Base-by-base conservation (phyloP, 2,329 filamentous ascomycete species). In the Talaromyces verruculosus region DNA sequence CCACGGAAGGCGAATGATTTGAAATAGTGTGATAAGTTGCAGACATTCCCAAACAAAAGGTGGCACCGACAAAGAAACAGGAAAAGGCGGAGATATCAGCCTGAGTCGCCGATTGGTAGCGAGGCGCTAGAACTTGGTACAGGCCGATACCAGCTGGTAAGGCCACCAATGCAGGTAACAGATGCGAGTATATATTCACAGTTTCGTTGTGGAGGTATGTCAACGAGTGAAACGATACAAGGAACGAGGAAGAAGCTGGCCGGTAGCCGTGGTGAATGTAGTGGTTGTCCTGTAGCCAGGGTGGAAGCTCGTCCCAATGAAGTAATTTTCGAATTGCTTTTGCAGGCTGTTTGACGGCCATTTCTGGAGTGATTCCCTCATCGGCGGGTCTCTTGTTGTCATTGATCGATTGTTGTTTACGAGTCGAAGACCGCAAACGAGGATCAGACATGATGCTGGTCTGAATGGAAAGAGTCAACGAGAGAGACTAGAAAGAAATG, bases 11-110 rank as follows among this genome's bases (percentile, higher is more conserved):
- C 19, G 91, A 95, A 77, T 99, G 95, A 70, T 97, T 97, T 25
- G 85, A 88, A 58, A 97, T 85, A 1, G 91, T 86, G 76, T 99
- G 95, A 75, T 89, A 99, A 2, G 89, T 91, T 5, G 92, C 90
- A 71, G 90, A 93, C 88, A 93, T 91, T 25, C 90, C 89, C 62
- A 95, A 81, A 72, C 91, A 94, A 39, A 87, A 73, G 33, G 88
- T 84, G 1, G 90, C 91, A 53, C 92, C 92, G 28, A 82, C 81
- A 72, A 96, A 93, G 83, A 95, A 97, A 79, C 89, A 93, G 0
- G 82, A 80, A 75, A 96, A 92, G 35, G 87, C 91, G 41, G 87
- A 69, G n/a, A 91, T 82, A 75, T 96, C 92, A 2, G 84, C 79
- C 8, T 73, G 67, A 8, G 82, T 83, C 6, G 91, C 90, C 2